Conservation (phyloP, 2,329 filamentous ascomycete genomes). For the Tolypocladium tropicale region DNA sequence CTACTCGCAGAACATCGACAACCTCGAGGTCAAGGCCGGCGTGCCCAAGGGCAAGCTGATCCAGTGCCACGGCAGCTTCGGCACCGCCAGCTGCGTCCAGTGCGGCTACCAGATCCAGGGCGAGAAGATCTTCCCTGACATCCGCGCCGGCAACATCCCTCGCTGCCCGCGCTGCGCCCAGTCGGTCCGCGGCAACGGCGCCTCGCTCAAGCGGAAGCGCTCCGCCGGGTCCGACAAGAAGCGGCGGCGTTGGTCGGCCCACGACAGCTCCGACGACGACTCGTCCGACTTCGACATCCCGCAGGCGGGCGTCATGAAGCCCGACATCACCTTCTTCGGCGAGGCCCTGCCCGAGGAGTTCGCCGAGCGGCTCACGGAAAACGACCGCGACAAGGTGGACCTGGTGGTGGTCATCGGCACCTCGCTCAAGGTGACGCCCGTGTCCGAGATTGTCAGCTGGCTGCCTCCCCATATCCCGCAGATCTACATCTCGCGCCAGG, state of each 20-base stretch:
- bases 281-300: slow-evolving; percentile 45
- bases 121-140: slow-evolving; percentile 67
- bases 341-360: slow-evolving; percentile 82
- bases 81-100: slow-evolving; percentile 78
- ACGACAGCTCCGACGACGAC: slow-evolving; percentile 32
- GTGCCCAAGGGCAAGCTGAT: slow-evolving; percentile 74
- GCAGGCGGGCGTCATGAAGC: slow-evolving; percentile 77
- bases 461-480: slow-evolving; percentile 74
- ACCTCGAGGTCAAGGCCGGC: slow-evolving; percentile 80
- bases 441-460: slow-evolving; percentile 80
- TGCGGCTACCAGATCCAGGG: slow-evolving; percentile 68
- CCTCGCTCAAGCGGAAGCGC: slow-evolving; percentile 27
- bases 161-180: slow-evolving; percentile 63
- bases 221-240: slow-evolving; percentile 23
- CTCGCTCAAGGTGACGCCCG: slow-evolving; percentile 88
- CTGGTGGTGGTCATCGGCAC: slow-evolving; percentile 94
- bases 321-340: slow-evolving; percentile 97
- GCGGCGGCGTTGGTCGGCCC: slow-evolving; percentile 26
- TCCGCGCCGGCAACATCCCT: slow-evolving; percentile 66
- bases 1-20: slow-evolving; percentile 98
- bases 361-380: slow-evolving; percentile 65
- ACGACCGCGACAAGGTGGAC: slow-evolving; percentile 73
- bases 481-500: slow-evolving; percentile 79
- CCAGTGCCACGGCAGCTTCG: slow-evolving; percentile 95
- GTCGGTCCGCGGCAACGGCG: slow-evolving; percentile 27